Evolutionary conservation across 1,284 basidiomycete species (phyloP), one percentile per base, ranked within the genome.

Genomic region (Ganoderma resinaceum): DNA sequence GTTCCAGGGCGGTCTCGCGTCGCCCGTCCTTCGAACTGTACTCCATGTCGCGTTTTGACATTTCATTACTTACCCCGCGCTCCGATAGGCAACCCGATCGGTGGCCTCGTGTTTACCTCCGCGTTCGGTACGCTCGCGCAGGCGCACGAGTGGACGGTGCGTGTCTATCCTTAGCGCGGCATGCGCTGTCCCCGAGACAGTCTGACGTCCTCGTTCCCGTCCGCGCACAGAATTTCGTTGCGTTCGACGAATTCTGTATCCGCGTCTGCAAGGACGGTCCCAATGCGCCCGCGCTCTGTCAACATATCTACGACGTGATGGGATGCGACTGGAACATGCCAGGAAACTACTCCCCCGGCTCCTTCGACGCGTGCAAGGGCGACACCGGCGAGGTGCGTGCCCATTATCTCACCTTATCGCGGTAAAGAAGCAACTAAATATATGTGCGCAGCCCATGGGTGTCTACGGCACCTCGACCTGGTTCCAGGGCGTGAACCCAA

Each of bases 281-380:
- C 2, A 80, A 81, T 33, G 89, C 92, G 16, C 84, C 90, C 0
- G 79, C 78, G 0, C 83, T 87, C 75, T 95, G 93, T 77, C 80
- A 92, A 66, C 86, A 91, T 74, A 88, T 91, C 71, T 89, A 90
- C 79, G 90, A 92, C 72, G 80, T 83, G 43, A 84, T 90, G 81
- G 89, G 90, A 26, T 92, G 90, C 74, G 76, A 66, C 3, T 92
- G 88, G 86, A 91, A 91, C 76, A 91, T 91, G 83, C 91, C 90
- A 4, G 91, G 83, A 18, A 86, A 86, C 76, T 91, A 92, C 73
- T 77, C 78, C 46, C 59, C 82, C 20, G 89, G 87, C 53, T 79
- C 82, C 3, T 92, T 93, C 74, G 88, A 91, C 73, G 74, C 83
- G 35, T 94, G 91, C 78, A 37, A 66, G 23, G 79, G 83, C 14